Conservation (phyloP, 2,329 filamentous ascomycete species). For the Colletotrichum siamense region DNA sequence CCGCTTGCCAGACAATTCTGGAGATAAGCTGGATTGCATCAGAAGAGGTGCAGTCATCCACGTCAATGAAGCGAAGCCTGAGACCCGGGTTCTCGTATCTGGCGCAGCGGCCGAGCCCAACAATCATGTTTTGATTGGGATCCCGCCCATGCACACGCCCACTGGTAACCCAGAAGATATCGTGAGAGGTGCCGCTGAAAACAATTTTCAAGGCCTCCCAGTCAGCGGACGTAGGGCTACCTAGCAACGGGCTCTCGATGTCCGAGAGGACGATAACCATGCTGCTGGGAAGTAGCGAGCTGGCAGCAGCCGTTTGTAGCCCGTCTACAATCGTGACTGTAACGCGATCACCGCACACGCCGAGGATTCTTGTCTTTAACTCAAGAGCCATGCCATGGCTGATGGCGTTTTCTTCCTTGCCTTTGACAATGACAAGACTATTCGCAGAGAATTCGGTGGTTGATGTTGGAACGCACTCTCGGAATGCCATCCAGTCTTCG, state of each 20-base stretch:
- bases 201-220: slow-evolving; percentile 23
- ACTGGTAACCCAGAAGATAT: slow-evolving; percentile 26
- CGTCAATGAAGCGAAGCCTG: slow-evolving; percentile 4
- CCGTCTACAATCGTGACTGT: background rate
- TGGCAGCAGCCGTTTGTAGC: background rate
- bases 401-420: background rate
- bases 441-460: background rate
- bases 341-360: background rate
- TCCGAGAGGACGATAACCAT: background rate
- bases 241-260: slow-evolving; percentile 26
- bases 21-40: background rate
- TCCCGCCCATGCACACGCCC: slow-evolving; percentile 11
- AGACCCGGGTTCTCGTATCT: background rate
- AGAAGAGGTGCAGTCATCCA: background rate
- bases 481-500: background rate
- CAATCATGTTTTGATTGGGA: slow-evolving; percentile 23
- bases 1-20: background rate
- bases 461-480: background rate
- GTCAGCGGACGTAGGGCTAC: slow-evolving; percentile 35
- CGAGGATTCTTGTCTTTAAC: background rate
- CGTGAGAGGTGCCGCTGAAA: background rate
- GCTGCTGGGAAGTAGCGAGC: background rate
- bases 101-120: slow-evolving; percentile 3
- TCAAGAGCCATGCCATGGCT: background rate
- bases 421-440: background rate